Evolutionary conservation across 176 grass and related monocot species (phyloP).

Genomic region (Cenchrus fungigraminus): DNA sequence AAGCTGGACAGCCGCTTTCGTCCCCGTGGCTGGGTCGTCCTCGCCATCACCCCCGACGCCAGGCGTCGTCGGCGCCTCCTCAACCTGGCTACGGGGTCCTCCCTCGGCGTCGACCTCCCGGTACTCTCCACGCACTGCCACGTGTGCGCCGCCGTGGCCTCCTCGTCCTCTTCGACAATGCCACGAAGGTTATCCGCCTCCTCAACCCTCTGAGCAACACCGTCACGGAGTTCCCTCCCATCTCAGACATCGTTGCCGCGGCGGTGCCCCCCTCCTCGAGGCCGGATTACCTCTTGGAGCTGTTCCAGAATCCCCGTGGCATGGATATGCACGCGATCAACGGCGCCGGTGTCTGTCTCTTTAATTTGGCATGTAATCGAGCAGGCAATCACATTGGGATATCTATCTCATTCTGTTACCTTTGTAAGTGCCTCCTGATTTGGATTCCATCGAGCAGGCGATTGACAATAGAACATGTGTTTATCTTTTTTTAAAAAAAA

Average conservation of each 20-base stretch:
- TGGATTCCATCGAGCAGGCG: no score
- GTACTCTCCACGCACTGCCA: not conserved
- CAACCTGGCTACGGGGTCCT: not conserved
- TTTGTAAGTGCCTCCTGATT: no score
- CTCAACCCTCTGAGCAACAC: not conserved
- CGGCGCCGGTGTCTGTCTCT: not conserved
- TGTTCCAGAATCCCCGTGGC: not conserved
- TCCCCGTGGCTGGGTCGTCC: not conserved
- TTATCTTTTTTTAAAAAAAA: no score
- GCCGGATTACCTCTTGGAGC: no score
- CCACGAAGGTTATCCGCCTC: not conserved
- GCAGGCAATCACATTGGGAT: no score
- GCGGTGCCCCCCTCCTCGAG: not conserved
- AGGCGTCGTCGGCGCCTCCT: not conserved
- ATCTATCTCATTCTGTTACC: no score
- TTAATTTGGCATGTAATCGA: no score
- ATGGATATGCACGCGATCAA: not conserved
- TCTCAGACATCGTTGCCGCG: not conserved
- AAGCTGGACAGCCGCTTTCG: not conserved
- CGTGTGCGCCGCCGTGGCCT: not conserved
- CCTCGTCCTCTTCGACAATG: not conserved
- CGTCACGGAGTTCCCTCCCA: not conserved
- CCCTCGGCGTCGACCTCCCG: not conserved
- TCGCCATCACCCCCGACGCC: not conserved
- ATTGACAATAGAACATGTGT: no score